These are phyloP conservation scores for Xylaria sp. DNA, from an alignment of 2,329 filamentous ascomycete genomes.

Conservation along the genomic window DNA sequence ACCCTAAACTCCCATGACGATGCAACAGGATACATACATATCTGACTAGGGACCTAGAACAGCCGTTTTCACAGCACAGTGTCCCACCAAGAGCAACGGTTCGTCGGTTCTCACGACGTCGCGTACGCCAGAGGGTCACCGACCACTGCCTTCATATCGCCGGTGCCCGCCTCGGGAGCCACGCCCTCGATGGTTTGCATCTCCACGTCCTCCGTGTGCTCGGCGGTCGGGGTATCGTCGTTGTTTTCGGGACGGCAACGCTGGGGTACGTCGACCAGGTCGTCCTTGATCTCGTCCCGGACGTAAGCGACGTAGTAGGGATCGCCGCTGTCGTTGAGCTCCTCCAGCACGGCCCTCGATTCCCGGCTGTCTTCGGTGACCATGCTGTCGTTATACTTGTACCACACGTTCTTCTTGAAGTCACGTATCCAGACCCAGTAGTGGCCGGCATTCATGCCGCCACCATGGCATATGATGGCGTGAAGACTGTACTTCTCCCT, in stretches of 20 bases:
- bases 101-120: constrained; percentile 14
- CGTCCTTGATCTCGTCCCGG: constrained; percentile 64
- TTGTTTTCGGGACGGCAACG: constrained; percentile 30
- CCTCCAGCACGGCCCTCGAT: constrained; percentile 68
- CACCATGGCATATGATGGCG: constrained; percentile 89
- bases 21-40: constrained; percentile 5
- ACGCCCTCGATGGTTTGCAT: constrained; percentile 37
- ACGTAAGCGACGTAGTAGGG: constrained; percentile 86
- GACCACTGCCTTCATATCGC: constrained; percentile 5
- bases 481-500: constrained; percentile 80
- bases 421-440: constrained; percentile 98
- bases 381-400: constrained; percentile 88
- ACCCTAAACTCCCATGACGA: constrained; percentile 16
- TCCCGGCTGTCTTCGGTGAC: constrained; percentile 70
- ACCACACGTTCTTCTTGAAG: constrained; percentile 79
- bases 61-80: too few relatives aligned
- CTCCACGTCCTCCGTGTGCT: constrained; percentile 20
- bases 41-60: neutral
- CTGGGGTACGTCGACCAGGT: constrained; percentile 52
- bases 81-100: neutral
- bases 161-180: constrained; percentile 17
- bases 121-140: neutral
- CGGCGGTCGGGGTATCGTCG: neutral
- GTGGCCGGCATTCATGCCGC: constrained; percentile 74
- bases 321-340: constrained; percentile 69